phyloP scores from a whole-genome alignment of 2,329 filamentous ascomycete genomes.

The Didymella exigua region DNA sequence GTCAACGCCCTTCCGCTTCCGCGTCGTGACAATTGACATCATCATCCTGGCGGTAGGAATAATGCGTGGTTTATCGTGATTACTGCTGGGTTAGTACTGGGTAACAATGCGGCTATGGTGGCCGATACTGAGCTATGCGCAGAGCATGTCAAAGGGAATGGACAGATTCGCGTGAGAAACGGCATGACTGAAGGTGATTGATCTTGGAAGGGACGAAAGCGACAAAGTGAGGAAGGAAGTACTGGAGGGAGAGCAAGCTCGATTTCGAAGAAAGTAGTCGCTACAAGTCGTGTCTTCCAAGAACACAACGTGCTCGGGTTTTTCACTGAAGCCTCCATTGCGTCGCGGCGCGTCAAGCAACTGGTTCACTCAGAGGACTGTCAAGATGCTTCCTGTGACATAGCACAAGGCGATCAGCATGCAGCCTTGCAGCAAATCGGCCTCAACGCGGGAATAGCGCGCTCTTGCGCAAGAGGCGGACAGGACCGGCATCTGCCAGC shows the following conservation, averaged over 20 bases:
- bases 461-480: slow-evolving; percentile 2
- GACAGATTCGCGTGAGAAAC: not conserved
- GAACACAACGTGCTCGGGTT: not conserved
- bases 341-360: not conserved
- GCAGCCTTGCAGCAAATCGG: not conserved
- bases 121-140: slow-evolving; percentile 4
- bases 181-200: not conserved
- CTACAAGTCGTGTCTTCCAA: not conserved
- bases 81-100: slow-evolving; percentile 7
- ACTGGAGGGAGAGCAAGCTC: not conserved
- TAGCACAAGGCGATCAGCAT: not conserved
- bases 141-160: not conserved
- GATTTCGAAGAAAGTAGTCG: not conserved
- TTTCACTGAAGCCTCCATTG: not conserved
- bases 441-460: not conserved
- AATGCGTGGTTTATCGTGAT: not conserved
- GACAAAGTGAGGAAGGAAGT: not conserved
- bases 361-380: too few relatives aligned
- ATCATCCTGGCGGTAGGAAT: slow-evolving; percentile 31
- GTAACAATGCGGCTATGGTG: slow-evolving; percentile 11
- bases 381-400: not conserved
- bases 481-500: slow-evolving; percentile 25
- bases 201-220: not conserved
- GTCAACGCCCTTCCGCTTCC: slow-evolving; percentile 42
- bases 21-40: slow-evolving; percentile 38